Percentiles rank a stretch among this genome's conserved stretches.
Evolutionary conservation across 768 basidiomycete species (phyloP).

Genomic region (Mycena olivaceomarginata): DNA sequence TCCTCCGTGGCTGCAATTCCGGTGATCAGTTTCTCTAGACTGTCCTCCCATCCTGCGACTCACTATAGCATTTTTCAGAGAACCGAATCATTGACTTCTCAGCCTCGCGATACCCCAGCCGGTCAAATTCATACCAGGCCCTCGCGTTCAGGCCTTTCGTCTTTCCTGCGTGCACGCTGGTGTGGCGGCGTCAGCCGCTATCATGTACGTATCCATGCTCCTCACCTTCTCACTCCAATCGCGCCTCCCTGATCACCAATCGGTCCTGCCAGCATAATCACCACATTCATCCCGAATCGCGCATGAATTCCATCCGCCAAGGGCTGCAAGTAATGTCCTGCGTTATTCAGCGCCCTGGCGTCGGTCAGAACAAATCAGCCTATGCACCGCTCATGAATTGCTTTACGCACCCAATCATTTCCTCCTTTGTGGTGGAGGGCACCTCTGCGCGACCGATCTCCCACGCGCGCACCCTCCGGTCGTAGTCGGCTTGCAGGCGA

Average conservation of each 20-base stretch:
- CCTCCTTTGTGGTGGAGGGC: neutral
- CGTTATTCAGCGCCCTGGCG: slow-evolving; percentile 1
- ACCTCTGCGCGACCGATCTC: slow-evolving; percentile 33
- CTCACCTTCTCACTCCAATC: slow-evolving; percentile 5
- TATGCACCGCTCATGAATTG: no score
- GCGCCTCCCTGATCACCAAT: neutral
- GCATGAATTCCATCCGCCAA: neutral
- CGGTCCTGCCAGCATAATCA: neutral
- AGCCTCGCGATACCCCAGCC: neutral
- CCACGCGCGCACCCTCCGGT: slow-evolving; percentile 18
- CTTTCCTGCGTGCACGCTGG: neutral
- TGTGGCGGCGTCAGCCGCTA: no score
- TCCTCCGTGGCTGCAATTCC: no score
- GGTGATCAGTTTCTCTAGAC: no score
- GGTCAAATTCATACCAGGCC: slow-evolving; percentile 11
- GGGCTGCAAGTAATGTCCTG: slow-evolving; percentile 9
- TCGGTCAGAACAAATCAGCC: no score
- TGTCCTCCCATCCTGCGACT: no score
- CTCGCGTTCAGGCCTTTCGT: neutral
- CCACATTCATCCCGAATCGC: neutral
- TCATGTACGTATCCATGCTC: neutral
- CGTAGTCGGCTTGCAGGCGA: neutral
- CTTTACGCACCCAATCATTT: slow-evolving; percentile 20
- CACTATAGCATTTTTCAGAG: slow-evolving; percentile 20
- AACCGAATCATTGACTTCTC: slow-evolving; percentile 1